Conservation (phyloP, 2,329 filamentous ascomycete species). For the Colletotrichum musae region DNA sequence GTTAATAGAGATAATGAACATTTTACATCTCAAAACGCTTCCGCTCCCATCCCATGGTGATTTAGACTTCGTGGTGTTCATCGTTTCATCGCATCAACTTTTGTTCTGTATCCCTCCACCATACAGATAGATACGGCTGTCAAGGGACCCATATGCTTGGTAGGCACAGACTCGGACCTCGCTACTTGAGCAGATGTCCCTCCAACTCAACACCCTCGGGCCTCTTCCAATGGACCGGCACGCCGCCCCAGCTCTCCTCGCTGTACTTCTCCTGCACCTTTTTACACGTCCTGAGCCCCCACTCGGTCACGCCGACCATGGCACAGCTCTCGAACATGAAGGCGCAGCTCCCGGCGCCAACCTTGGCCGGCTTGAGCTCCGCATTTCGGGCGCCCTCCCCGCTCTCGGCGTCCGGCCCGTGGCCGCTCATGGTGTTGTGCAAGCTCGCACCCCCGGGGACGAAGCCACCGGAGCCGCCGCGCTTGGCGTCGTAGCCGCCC, state of each 20-base stretch:
- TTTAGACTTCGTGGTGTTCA: not conserved
- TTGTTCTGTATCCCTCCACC: not conserved
- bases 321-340: slow-evolving; percentile 80
- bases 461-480: slow-evolving; percentile 66
- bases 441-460: slow-evolving; percentile 72
- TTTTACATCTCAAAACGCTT: slow-evolving; percentile 10
- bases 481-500: slow-evolving; percentile 75
- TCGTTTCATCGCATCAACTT: not conserved
- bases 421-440: slow-evolving; percentile 82
- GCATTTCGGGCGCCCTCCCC: slow-evolving; percentile 70
- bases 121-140: not conserved
- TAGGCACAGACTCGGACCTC: too few species aligned
- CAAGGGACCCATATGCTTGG: too few species aligned
- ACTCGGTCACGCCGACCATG: slow-evolving; percentile 81
- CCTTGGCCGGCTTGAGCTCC: slow-evolving; percentile 68
- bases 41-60: not conserved
- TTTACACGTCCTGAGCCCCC: slow-evolving; percentile 73
- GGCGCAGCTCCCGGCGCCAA: slow-evolving; percentile 73
- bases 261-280: slow-evolving; percentile 79
- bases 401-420: slow-evolving; percentile 71
- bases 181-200: slow-evolving; percentile 48
- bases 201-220: slow-evolving; percentile 51
- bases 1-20: slow-evolving; percentile 40
- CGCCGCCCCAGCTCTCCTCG: slow-evolving; percentile 83
- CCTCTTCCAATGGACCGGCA: slow-evolving; percentile 74